Conservation (phyloP, 352 stramenopile genomes). For the Discostella stelligera region DNA sequence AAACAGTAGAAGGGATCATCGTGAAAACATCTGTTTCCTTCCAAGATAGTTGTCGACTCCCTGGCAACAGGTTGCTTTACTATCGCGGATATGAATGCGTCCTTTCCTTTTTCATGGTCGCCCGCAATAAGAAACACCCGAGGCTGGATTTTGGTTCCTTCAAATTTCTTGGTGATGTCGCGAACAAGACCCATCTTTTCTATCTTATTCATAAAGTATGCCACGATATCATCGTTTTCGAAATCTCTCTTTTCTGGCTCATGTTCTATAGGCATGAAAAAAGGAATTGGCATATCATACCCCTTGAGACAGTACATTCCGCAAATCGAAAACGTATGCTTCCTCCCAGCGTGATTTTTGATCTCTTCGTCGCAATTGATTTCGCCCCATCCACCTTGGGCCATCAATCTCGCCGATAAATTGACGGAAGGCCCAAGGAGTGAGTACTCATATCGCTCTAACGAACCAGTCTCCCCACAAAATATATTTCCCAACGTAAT, state of each 20-base stretch:
- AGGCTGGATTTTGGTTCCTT: constrained; percentile 1
- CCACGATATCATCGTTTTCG: constrained; percentile 24
- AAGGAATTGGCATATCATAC: constrained; percentile 53
- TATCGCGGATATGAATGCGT: constrained; percentile 26
- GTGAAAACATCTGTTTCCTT: constrained; percentile 37
- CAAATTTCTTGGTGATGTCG: constrained; percentile 13
- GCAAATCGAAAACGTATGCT: constrained; percentile 29
- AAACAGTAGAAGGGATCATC: constrained; percentile 45
- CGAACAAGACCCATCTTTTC: constrained; percentile 14
- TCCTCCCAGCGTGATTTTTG: constrained; percentile 13
- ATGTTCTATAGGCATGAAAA: constrained; percentile 35
- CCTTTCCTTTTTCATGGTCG: constrained; percentile 21
- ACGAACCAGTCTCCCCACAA: constrained; percentile 34
- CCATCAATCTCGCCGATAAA: constrained; percentile 36
- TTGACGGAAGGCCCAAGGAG: constrained; percentile 31
- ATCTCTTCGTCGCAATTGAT: constrained; percentile 43
- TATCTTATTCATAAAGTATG: constrained; percentile 27
- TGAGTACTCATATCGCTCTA: constrained; percentile 23
- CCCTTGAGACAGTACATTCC: constrained; percentile 55
- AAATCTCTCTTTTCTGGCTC: constrained; percentile 8
- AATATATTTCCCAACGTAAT: constrained; percentile 47
- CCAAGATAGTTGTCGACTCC: constrained; percentile 14
- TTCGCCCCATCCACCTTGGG: constrained; percentile 22
- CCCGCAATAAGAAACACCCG: constrained; percentile 22
- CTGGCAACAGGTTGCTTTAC: constrained; percentile 16